Evolutionary conservation across 2,329 filamentous ascomycete species (phyloP).

Genomic region (Botrytis paeoniae): DNA sequence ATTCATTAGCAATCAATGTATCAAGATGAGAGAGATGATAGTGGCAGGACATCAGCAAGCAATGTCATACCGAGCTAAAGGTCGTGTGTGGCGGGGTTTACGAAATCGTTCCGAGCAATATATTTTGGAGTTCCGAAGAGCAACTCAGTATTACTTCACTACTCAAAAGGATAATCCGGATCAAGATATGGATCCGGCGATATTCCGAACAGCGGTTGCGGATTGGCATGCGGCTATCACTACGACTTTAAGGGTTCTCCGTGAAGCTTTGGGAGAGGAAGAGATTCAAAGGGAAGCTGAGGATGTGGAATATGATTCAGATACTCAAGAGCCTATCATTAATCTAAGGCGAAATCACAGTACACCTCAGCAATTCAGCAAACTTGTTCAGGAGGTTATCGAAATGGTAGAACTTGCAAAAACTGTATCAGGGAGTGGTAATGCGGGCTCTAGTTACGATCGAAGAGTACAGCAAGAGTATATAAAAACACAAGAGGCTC

Average conservation of each 20-base stretch:
- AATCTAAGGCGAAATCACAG: slow-evolving; percentile 1
- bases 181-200: neutral
- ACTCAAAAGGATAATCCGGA: neutral
- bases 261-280: neutral
- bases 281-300: neutral
- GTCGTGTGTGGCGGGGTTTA: slow-evolving; percentile 21
- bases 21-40: neutral
- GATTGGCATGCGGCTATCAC: slow-evolving; percentile 1
- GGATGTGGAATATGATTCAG: slow-evolving; percentile 10
- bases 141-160: slow-evolving; percentile 4
- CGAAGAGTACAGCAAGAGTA: neutral
- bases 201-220: slow-evolving; percentile 3
- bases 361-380: slow-evolving; percentile 3
- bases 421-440: too few species aligned
- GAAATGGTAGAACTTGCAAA: neutral
- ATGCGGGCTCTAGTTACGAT: neutral
- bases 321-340: neutral
- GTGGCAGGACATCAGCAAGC: neutral
- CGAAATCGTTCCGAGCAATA: slow-evolving; percentile 14
- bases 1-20: neutral
- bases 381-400: neutral
- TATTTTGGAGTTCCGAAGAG: slow-evolving; percentile 5
- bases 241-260: slow-evolving; percentile 1
- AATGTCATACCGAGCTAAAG: slow-evolving; percentile 25
- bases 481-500: neutral